Percentiles rank a stretch among this genome's conserved stretches.
Evolutionary conservation across 306 rosid species (phyloP).

Genomic region (Pyrus communis): DNA sequence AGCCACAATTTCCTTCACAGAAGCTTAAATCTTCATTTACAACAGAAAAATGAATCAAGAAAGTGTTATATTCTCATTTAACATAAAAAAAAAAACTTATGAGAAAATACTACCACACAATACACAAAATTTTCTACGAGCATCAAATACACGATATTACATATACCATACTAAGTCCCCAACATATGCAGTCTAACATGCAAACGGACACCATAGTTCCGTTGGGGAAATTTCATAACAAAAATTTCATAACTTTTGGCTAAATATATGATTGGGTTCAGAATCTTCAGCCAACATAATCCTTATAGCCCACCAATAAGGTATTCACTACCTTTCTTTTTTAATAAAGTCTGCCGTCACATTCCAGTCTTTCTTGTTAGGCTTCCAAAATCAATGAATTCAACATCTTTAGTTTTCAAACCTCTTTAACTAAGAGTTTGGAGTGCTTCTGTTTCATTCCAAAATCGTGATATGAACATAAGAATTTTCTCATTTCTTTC

Average conservation of each 20-base stretch:
- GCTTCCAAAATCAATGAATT: neutral
- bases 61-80: conserved; percentile 5
- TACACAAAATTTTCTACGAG: neutral
- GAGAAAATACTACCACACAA: neutral
- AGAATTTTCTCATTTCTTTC: neutral
- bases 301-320: neutral
- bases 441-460: neutral
- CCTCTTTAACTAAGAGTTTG: neutral
- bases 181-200: neutral
- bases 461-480: neutral
- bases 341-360: neutral
- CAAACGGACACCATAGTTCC: neutral
- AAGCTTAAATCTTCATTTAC: conserved; percentile 24
- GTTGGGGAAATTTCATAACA: too few relatives aligned
- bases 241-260: neutral
- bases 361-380: neutral
- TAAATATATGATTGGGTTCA: neutral
- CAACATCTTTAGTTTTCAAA: neutral
- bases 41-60: conserved; percentile 15
- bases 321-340: neutral
- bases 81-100: neutral
- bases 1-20: conserved; percentile 27
- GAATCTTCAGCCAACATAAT: neutral
- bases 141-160: neutral
- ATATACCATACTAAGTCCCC: neutral